Evolutionary conservation across 2,329 filamentous ascomycete species (phyloP), one percentile per base, ranked within the genome.

Genomic region (Colletotrichum sansevieriae): DNA sequence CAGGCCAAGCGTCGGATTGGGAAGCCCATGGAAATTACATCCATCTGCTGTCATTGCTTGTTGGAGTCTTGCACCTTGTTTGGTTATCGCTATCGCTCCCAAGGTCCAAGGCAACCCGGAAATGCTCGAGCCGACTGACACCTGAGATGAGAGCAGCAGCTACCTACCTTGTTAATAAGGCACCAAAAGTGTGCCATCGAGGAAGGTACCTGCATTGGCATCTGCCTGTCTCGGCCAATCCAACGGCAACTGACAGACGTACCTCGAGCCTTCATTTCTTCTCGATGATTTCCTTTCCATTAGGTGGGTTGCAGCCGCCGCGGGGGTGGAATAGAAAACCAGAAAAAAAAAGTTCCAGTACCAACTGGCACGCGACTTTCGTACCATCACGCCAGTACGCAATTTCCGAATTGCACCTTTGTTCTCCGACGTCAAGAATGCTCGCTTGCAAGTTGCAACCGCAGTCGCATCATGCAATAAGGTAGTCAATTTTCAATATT

Each of bases 171-270:
- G 22, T 25, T 25, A 5, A 4, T 25, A 9, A 22, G 46, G 10
- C 18, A 25, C 18, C 43, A 20, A 60, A 56, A 46, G 25, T 43
- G 47, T 39, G 41, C 47, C 57, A 47, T 41, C 51, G 59, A 25
- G 25, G 6, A 29, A 57, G 43, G 65, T 64, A 68, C 65, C 65
- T 68, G 65, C 65, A 65, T 68, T 65, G 61, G 47, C 65, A 65
- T 25, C 54, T 64, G 43, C 37, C 51, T 25, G 49, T 22, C 64
- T 64, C 54, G 54, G 51, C 55, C 63, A 66, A 66, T 66, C n/a
- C 54, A 43, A 47, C 61, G 41, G 39, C 65, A 65, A 65, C 46
- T 63, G 64, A 63, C 59, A 60, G 65, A 59, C 18, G 61, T 61
- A 65, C 61, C 65, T 47, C 39, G 47, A 33, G 35, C 39, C 47